Conservation (phyloP, 1,284 basidiomycete species). For the Cutaneotrichosporon spelunceum region DNA sequence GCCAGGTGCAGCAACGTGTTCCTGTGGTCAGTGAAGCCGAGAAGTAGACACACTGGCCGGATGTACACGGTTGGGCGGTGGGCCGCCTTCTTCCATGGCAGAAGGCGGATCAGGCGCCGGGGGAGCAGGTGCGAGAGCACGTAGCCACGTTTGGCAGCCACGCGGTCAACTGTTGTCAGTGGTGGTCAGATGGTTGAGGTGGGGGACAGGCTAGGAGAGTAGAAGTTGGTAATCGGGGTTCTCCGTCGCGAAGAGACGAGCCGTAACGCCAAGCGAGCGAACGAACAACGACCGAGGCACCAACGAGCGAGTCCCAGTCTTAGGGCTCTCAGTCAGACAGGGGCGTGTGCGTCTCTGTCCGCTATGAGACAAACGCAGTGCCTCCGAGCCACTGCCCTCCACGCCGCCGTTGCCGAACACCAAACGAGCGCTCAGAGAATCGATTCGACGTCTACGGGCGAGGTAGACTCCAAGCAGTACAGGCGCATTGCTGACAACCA, state of each 20-base stretch:
- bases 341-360: no score
- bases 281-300: no score
- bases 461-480: no score
- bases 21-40: not conserved
- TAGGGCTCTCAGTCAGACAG: no score
- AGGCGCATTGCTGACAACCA: conserved; percentile 19
- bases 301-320: no score
- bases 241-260: not conserved
- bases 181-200: conserved; percentile 37
- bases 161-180: conserved; percentile 56
- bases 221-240: not conserved
- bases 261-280: no score
- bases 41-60: conserved; percentile 6
- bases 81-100: conserved; percentile 29
- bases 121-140: conserved; percentile 41
- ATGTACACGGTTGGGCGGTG: conserved; percentile 8
- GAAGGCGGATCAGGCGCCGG: conserved; percentile 31
- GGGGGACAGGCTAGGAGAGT: not conserved
- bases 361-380: no score
- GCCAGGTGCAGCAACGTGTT: conserved; percentile 10
- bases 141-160: conserved; percentile 36
- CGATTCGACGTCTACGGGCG: no score
- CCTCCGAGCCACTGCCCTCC: no score
- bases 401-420: no score
- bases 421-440: no score